phyloP scores from a whole-genome alignment of 2,329 filamentous ascomycete genomes.

The Cryphonectria naterciae region DNA sequence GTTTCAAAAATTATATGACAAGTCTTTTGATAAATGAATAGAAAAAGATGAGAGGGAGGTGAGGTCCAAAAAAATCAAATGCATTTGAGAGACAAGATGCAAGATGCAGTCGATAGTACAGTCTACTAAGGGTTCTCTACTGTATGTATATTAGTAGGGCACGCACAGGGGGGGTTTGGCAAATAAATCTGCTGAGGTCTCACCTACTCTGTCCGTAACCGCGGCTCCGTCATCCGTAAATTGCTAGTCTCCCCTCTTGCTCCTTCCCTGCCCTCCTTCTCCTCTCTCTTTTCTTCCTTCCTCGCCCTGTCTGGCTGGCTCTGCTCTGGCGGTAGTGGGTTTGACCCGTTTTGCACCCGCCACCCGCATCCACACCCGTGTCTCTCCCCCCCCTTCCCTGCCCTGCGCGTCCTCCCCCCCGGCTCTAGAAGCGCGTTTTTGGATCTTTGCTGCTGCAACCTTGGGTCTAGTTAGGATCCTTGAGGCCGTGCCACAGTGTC shows the following conservation, averaged over 20 bases:
- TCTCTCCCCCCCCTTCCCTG: constrained; percentile 9
- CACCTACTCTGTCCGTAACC: background rate
- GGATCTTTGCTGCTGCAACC: constrained; percentile 17
- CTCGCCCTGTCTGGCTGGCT: background rate
- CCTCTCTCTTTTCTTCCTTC: background rate
- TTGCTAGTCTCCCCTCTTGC: background rate
- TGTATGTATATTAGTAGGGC: background rate
- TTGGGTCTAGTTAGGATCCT: constrained; percentile 1
- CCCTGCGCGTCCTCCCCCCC: constrained; percentile 12
- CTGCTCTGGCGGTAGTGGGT: background rate
- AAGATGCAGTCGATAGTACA: background rate
- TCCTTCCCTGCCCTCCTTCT: background rate
- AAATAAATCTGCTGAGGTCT: background rate
- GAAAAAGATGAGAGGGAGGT: no score
- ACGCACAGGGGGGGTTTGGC: background rate
- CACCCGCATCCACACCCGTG: constrained; percentile 14
- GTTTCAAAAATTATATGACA: no score
- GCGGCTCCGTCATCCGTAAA: constrained; percentile 1
- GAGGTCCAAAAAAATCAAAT: background rate
- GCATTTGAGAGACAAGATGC: background rate
- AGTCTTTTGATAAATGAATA: no score
- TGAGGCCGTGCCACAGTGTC: constrained; percentile 4
- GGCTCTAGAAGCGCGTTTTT: constrained; percentile 24
- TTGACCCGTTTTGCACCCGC: background rate
- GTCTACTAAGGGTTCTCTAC: background rate